A percentile compares a stretch with the other conserved stretches of the same genome.
phyloP scores from a whole-genome alignment of 2,329 filamentous ascomycete species.

The Chrysoporthe puriensis region DNA sequence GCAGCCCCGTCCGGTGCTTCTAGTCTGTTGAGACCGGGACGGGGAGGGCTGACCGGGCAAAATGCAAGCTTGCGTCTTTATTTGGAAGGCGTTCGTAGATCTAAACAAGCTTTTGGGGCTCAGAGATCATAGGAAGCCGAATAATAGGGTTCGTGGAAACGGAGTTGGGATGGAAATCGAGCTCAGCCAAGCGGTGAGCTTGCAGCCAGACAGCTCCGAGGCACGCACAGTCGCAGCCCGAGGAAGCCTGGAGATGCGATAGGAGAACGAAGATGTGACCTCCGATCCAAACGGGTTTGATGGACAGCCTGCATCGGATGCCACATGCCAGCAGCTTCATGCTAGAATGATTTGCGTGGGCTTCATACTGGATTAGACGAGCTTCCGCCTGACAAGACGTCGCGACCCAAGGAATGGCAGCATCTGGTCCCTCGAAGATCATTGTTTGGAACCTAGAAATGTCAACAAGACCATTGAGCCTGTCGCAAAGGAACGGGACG shows the following conservation, averaged over 20 bases:
- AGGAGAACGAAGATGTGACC: not conserved
- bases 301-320: conserved; percentile 3
- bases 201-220: not conserved
- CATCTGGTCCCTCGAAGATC: conserved; percentile 9
- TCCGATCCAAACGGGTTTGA: not conserved
- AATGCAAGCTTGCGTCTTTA: not conserved
- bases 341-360: not conserved
- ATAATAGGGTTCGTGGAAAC: not conserved
- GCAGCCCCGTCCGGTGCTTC: not conserved
- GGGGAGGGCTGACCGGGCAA: not conserved
- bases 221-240: not conserved
- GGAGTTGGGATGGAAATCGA: not conserved
- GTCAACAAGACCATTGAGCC: conserved; percentile 1
- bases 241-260: conserved; percentile 1
- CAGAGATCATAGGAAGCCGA: not conserved
- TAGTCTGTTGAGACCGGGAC: not conserved
- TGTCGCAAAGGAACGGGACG: not conserved
- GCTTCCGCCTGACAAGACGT: conserved; percentile 13
- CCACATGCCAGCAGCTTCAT: not conserved
- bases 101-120: not conserved
- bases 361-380: conserved; percentile 7
- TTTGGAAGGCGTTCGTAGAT: conserved; percentile 2
- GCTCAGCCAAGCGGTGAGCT: not conserved
- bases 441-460: conserved; percentile 19
- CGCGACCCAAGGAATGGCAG: conserved; percentile 1